These are phyloP conservation scores for Zanthoxylum bungeanum DNA, from an alignment of 345 rosid species.

Conservation along the genomic window DNA sequence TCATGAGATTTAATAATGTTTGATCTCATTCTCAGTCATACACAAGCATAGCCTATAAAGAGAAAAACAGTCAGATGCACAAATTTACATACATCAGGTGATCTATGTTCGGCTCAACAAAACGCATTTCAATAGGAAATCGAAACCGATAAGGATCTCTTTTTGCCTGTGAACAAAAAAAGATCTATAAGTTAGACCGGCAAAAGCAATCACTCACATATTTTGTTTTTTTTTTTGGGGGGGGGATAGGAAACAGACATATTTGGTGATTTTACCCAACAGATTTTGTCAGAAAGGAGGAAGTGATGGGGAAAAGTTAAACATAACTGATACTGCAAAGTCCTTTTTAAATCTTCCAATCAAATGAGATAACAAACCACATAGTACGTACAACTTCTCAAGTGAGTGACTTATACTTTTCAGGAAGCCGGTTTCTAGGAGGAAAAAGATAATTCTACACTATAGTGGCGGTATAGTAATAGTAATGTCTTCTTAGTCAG, in stretches of 20 bases:
- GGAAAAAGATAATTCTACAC: neutral
- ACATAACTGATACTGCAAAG: neutral
- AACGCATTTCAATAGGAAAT: constrained; percentile 93
- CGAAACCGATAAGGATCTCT: constrained; percentile 88
- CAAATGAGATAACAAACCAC: neutral
- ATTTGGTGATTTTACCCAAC: neutral
- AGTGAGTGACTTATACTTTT: neutral
- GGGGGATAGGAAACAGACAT: too few relatives aligned
- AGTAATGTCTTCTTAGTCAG: neutral
- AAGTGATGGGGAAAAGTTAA: neutral
- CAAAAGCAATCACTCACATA: neutral
- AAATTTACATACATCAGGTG: constrained; percentile 71
- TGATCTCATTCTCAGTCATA: neutral
- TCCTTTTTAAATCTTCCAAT: neutral
- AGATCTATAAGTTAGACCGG: constrained; percentile 8
- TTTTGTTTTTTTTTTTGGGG: too few relatives aligned
- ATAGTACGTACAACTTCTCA: neutral
- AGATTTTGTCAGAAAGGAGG: neutral
- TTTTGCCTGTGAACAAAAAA: constrained; percentile 63
- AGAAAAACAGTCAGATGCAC: constrained; percentile 2
- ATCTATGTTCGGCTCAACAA: constrained; percentile 86
- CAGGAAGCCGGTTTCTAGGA: neutral
- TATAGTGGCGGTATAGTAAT: neutral
- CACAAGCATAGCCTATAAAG: constrained; percentile 1
- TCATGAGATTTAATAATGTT: constrained; percentile 10